phyloP scores from a whole-genome alignment of 2,329 filamentous ascomycete genomes.

The Ophiostoma piceae region DNA sequence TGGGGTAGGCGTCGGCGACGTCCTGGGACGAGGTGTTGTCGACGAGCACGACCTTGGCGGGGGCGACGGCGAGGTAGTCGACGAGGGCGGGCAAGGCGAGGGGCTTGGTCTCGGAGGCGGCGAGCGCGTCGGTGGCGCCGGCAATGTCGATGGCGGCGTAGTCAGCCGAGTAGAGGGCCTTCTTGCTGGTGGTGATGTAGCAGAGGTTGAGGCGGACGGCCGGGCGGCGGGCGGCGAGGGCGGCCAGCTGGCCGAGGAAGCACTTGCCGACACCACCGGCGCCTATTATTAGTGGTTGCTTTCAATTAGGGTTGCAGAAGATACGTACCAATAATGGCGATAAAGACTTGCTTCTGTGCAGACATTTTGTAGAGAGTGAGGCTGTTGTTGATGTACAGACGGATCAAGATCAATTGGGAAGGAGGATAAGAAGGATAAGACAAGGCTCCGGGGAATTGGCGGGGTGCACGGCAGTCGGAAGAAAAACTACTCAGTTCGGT shows the following conservation, averaged over 20 bases:
- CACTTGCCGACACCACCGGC: conserved; percentile 88
- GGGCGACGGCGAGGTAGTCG: conserved; percentile 71
- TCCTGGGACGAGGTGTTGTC: conserved; percentile 94
- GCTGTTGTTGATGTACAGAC: not conserved
- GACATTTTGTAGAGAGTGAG: conserved; percentile 35
- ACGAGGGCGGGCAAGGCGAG: conserved; percentile 65
- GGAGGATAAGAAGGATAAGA: not conserved
- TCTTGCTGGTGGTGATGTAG: conserved; percentile 80
- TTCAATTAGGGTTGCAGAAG: not conserved
- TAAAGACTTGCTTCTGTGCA: conserved; percentile 44
- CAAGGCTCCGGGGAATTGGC: conserved; percentile 3
- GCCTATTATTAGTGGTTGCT: conserved; percentile 47
- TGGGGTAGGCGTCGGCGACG: conserved; percentile 76
- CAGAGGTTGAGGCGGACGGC: conserved; percentile 69
- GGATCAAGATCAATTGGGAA: not conserved
- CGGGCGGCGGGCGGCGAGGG: conserved; percentile 60
- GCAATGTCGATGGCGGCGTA: conserved; percentile 55
- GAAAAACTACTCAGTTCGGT: not conserved
- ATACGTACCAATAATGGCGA: conserved; percentile 48
- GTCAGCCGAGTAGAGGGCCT: conserved; percentile 68
- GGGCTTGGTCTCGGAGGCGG: conserved; percentile 58
- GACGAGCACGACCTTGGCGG: conserved; percentile 74
- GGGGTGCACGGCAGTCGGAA: conserved; percentile 9
- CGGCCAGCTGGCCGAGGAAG: conserved; percentile 77
- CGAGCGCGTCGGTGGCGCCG: conserved; percentile 52